phyloP scores from a whole-genome alignment of 192 early-diverging fungal genomes.

The Entrophospora sp. region DNA sequence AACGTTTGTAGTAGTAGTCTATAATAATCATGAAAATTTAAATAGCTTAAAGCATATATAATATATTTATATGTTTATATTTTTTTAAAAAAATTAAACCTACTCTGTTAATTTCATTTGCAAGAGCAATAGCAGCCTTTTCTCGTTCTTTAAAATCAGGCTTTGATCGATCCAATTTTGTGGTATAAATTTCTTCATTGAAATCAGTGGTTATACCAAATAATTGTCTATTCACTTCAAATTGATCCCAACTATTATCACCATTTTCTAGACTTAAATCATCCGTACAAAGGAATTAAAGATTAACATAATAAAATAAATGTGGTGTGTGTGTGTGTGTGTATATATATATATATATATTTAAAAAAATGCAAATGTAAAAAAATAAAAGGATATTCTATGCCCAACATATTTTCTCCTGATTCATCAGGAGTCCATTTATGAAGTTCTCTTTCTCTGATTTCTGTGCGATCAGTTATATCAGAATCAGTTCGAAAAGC shows the following conservation, averaged over 20 bases:
- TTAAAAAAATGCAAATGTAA: no score
- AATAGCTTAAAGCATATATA: neutral
- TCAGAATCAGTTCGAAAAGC: constrained; percentile 91
- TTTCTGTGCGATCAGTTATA: constrained; percentile 62
- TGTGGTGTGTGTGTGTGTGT: no score
- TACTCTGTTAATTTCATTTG: constrained; percentile 83
- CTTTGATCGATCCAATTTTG: constrained; percentile 73
- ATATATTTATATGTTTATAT: no score
- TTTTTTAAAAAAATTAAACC: constrained; percentile 23
- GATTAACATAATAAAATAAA: neutral
- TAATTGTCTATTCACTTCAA: constrained; percentile 82
- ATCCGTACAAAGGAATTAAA: constrained; percentile 20
- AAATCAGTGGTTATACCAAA: constrained; percentile 97
- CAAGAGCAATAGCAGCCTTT: constrained; percentile 75
- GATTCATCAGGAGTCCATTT: constrained; percentile 73
- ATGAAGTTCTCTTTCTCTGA: constrained; percentile 74
- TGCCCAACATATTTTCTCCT: constrained; percentile 24
- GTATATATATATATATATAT: no score
- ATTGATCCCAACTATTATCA: constrained; percentile 84
- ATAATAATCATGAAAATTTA: neutral
- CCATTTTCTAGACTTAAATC: constrained; percentile 24
- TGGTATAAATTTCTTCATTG: constrained; percentile 95
- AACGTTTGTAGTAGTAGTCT: constrained; percentile 60
- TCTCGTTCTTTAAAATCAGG: constrained; percentile 83
- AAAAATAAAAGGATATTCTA: constrained; percentile 26